Conservation (phyloP, 73 alveolate species). For the Paramecium tetraurelia region DNA sequence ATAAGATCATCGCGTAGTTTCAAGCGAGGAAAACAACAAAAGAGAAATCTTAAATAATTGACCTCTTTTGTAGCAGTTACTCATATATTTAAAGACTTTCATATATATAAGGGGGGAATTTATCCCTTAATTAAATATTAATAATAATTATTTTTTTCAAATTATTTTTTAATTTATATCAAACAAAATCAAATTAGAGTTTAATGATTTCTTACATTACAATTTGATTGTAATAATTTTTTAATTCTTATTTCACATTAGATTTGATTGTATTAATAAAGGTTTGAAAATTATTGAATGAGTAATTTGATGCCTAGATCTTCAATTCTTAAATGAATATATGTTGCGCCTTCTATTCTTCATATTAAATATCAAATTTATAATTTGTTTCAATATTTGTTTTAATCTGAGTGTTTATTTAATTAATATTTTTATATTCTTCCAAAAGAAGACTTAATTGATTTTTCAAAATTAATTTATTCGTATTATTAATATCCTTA, state of each 20-base stretch:
- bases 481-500: not conserved
- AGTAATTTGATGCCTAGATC: not conserved
- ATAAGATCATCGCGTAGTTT: slow-evolving; percentile 75
- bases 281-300: not conserved
- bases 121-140: slow-evolving; percentile 27
- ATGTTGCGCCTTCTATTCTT: not conserved
- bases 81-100: slow-evolving; percentile 84
- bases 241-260: not conserved
- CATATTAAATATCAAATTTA: not conserved
- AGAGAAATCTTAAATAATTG: slow-evolving; percentile 90
- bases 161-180: not conserved
- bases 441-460: not conserved
- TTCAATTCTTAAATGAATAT: not conserved
- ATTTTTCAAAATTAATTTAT: not conserved
- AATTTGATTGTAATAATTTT: not conserved
- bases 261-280: not conserved
- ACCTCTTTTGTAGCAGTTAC: slow-evolving; percentile 87
- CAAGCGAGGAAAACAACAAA: slow-evolving; percentile 82
- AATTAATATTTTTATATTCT: not conserved
- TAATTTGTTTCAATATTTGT: not conserved
- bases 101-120: slow-evolving; percentile 86
- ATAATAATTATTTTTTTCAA: too few species aligned
- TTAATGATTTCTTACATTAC: not conserved
- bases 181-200: not conserved
- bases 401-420: not conserved